These are phyloP conservation scores for Leishmania major DNA, from an alignment of 208 protist genomes.

Conservation along the genomic window DNA sequence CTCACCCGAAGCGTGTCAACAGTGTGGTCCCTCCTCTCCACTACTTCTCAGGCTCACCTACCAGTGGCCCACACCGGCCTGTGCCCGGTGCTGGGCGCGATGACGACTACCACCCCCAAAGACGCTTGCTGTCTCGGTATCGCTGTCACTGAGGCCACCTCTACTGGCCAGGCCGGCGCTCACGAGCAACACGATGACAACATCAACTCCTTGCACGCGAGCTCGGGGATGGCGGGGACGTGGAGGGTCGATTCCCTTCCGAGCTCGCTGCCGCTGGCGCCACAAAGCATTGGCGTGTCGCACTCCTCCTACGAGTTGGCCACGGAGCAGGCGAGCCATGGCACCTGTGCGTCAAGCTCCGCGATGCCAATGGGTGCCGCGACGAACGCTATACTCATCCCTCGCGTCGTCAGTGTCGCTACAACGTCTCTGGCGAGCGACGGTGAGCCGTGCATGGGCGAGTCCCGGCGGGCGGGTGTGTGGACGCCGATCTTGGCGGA, in stretches of 20 bases:
- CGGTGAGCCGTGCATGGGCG: constrained; percentile 20
- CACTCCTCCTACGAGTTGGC: constrained; percentile 2
- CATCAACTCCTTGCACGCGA: neutral
- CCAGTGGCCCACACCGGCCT: neutral
- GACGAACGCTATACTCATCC: neutral
- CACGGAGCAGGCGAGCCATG: neutral
- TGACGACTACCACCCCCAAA: neutral
- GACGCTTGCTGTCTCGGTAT: neutral
- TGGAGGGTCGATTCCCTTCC: constrained; percentile 3
- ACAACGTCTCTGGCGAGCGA: constrained; percentile 22
- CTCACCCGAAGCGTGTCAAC: neutral
- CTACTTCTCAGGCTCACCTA: constrained; percentile 11
- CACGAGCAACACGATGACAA: neutral
- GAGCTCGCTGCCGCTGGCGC: neutral
- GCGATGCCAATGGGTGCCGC: neutral
- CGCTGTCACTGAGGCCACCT: neutral
- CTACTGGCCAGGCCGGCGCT: neutral
- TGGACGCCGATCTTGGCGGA: neutral
- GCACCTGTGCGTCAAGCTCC: neutral
- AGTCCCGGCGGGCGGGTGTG: neutral
- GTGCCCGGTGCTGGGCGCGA: neutral
- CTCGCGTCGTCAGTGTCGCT: constrained; percentile 1
- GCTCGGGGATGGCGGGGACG: neutral
- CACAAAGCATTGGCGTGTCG: neutral
- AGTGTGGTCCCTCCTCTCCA: constrained; percentile 26